Percentiles rank a stretch among this genome's conserved stretches.
These are phyloP conservation scores for Colletotrichum theobromicola DNA, from an alignment of 2,329 filamentous ascomycete genomes.

Conservation along the genomic window DNA sequence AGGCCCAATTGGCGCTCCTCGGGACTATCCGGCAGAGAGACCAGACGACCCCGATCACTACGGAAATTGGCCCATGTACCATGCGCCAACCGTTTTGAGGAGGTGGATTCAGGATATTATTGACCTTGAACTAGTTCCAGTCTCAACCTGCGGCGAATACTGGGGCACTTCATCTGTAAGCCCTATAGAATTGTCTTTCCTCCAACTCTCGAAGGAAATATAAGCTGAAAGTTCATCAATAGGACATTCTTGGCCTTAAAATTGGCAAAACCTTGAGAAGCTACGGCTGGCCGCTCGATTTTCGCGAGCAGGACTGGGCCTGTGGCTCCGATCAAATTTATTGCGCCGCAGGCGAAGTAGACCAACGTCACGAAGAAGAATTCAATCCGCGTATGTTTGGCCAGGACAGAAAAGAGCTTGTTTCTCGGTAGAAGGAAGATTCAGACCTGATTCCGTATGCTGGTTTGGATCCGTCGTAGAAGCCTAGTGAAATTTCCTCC, in stretches of 20 bases:
- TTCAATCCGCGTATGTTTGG: neutral
- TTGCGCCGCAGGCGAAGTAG: neutral
- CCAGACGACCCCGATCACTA: neutral
- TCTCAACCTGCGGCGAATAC: neutral
- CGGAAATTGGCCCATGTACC: constrained; percentile 11
- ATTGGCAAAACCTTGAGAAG: neutral
- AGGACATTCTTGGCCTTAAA: neutral
- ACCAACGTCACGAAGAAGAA: neutral
- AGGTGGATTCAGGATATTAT: neutral
- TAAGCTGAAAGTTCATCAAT: neutral
- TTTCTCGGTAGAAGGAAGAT: neutral
- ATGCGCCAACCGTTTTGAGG: neutral
- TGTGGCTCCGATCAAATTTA: neutral
- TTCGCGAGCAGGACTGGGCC: constrained; percentile 5
- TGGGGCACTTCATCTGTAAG: neutral
- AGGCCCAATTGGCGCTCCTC: neutral
- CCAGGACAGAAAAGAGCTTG: neutral
- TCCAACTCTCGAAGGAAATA: fast-evolving
- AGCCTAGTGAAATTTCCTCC: too few species aligned
- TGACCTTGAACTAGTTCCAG: neutral
- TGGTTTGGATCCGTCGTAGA: neutral
- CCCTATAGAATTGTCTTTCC: neutral
- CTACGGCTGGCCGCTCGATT: constrained; percentile 4
- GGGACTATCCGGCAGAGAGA: neutral
- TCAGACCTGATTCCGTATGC: neutral